Conservation (phyloP, 2,329 filamentous ascomycete species). For the Pseudogymnoascus sp. region DNA sequence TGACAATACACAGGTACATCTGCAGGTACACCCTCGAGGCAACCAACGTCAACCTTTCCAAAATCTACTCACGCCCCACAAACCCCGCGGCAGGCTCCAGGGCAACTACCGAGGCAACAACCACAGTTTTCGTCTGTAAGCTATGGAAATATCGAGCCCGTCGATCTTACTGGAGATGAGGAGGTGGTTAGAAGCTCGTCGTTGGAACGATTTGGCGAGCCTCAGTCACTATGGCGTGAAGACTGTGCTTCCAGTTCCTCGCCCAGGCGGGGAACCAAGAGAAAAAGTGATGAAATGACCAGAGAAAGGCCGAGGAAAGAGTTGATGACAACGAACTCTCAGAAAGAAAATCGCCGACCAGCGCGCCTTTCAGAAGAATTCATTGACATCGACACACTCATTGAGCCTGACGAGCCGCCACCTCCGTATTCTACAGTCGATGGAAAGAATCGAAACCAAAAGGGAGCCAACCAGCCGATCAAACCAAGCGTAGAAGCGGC, state of each 20-base stretch:
- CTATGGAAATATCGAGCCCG: conserved; percentile 20
- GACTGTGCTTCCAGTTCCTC: conserved; percentile 20
- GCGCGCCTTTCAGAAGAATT: conserved; percentile 19
- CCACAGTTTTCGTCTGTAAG: conserved; percentile 12
- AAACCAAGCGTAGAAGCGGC: conserved; percentile 9
- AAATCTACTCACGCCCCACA: conserved; percentile 17
- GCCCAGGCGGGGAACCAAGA: conserved; percentile 21
- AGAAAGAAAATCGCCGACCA: neutral
- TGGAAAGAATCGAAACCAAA: neutral
- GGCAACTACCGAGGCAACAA: conserved; percentile 20
- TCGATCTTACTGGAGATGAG: conserved; percentile 27
- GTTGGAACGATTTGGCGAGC: conserved; percentile 20
- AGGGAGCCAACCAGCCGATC: conserved; percentile 11
- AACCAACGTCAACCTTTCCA: conserved; percentile 19
- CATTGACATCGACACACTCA: conserved; percentile 26
- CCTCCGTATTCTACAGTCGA: neutral
- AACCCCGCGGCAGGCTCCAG: conserved; percentile 25
- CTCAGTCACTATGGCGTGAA: conserved; percentile 21
- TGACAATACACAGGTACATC: neutral
- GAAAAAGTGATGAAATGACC: conserved; percentile 27
- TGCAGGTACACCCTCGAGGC: conserved; percentile 25
- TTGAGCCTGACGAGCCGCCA: neutral
- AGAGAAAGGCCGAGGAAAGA: conserved; percentile 10
- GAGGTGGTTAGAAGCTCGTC: conserved; percentile 15
- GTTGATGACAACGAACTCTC: conserved; percentile 11